Percentiles rank a stretch among this genome's conserved stretches.
phyloP scores from a whole-genome alignment of 352 stramenopile genomes.

The Globisporangium barbulae region DNA sequence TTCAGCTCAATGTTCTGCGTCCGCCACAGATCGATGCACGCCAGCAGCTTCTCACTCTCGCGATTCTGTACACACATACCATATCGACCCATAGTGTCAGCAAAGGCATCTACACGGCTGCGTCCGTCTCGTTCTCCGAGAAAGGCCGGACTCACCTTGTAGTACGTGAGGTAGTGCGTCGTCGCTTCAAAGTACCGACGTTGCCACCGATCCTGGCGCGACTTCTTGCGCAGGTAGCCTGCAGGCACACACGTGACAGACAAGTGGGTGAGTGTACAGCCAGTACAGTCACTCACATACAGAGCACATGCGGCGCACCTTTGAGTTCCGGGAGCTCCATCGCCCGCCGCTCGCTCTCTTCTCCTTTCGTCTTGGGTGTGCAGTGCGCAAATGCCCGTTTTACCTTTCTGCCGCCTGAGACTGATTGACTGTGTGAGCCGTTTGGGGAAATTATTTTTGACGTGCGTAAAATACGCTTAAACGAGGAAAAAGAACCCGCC shows the following conservation, averaged over 20 bases:
- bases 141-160: constrained; percentile 81
- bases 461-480: background rate
- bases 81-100: background rate
- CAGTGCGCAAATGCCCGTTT: background rate
- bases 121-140: background rate
- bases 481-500: background rate
- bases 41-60: constrained; percentile 84
- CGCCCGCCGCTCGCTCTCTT: constrained; percentile 5
- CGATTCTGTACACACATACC: constrained; percentile 38
- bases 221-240: constrained; percentile 94
- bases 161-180: constrained; percentile 98
- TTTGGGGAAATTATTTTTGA: background rate
- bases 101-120: background rate
- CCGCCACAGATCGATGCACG: constrained; percentile 87
- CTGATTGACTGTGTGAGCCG: background rate
- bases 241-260: background rate
- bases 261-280: background rate
- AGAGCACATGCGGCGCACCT: constrained; percentile 29
- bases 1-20: constrained; percentile 79
- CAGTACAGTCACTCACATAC: too few species aligned
- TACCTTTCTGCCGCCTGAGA: background rate
- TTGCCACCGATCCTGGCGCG: constrained; percentile 92
- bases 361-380: background rate
- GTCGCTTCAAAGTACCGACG: constrained; percentile 98
- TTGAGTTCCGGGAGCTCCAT: constrained; percentile 84